phyloP scores from a whole-genome alignment of 2,329 filamentous ascomycete species.

The Cylindrodendrum hubeiense region DNA sequence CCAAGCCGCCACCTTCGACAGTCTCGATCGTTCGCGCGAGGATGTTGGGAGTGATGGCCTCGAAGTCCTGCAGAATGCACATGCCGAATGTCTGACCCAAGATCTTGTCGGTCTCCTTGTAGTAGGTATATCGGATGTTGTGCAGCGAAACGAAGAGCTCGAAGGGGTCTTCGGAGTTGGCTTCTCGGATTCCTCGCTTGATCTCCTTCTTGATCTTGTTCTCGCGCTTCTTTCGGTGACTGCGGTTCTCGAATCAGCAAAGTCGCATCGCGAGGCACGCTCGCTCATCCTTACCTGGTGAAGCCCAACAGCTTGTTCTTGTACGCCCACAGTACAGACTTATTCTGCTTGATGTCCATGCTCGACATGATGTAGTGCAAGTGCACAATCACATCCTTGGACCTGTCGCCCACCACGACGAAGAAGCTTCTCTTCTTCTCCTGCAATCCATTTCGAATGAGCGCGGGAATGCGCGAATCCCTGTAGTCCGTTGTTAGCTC shows the following conservation, averaged over 20 bases:
- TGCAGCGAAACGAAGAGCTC: slow-evolving; percentile 97
- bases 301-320: slow-evolving; percentile 98
- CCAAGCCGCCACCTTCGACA: slow-evolving; percentile 94
- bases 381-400: slow-evolving; percentile 97
- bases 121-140: slow-evolving; percentile 98
- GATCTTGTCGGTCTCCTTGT: slow-evolving; percentile 99
- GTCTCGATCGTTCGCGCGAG: slow-evolving; percentile 96
- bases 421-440: slow-evolving; percentile 99
- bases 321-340: slow-evolving; percentile 97
- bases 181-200: slow-evolving; percentile 92
- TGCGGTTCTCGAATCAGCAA: slow-evolving; percentile 46
- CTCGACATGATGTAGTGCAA: slow-evolving; percentile 92
- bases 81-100: slow-evolving; percentile 98
- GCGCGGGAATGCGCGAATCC: slow-evolving; percentile 89
- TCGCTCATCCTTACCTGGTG: slow-evolving; percentile 68
- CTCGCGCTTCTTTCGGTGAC: slow-evolving; percentile 98
- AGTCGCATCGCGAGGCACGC: slow-evolving; percentile 17
- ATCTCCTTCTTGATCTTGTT: slow-evolving; percentile 99
- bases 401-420: slow-evolving; percentile 89
- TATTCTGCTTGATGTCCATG: slow-evolving; percentile 88
- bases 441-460: slow-evolving; percentile 91
- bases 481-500: slow-evolving; percentile 55
- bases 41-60: slow-evolving; percentile 96
- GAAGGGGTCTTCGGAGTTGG: slow-evolving; percentile 94
- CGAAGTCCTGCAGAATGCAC: slow-evolving; percentile 98